Conservation (phyloP, 495 filamentous ascomycete genomes). For the Trichocladium antarcticum region DNA sequence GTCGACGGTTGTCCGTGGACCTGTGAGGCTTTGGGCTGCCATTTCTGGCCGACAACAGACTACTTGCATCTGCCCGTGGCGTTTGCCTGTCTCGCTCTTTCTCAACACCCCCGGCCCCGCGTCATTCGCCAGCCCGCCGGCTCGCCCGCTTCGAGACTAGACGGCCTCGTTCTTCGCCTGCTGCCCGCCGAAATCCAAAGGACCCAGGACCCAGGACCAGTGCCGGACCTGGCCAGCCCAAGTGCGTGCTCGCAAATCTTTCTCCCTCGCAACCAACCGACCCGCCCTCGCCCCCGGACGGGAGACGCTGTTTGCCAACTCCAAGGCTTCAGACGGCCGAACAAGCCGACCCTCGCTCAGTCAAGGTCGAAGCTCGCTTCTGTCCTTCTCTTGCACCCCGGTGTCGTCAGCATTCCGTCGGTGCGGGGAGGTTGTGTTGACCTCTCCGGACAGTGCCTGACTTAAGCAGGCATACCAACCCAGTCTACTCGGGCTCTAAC, state of each 20-base stretch:
- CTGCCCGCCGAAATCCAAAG: slow-evolving; percentile 4
- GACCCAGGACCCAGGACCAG: background rate
- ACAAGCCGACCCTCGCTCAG: slow-evolving; percentile 2
- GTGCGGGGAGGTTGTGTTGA: slow-evolving; percentile 22
- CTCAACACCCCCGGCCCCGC: background rate
- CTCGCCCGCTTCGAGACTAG: background rate
- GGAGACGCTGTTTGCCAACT: background rate
- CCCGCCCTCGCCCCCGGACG: background rate
- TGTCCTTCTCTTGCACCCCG: background rate
- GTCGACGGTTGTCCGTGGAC: slow-evolving; percentile 11
- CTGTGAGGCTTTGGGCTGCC: slow-evolving; percentile 9
- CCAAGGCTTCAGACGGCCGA: background rate
- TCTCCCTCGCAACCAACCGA: background rate
- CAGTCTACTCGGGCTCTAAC: too few species aligned
- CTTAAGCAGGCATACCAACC: slow-evolving; percentile 9
- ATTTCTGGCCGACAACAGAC: slow-evolving; percentile 8
- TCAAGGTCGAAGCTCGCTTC: background rate
- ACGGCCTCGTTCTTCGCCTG: background rate
- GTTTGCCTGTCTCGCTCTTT: slow-evolving; percentile 10
- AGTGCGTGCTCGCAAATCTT: background rate
- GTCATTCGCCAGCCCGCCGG: background rate
- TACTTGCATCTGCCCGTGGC: slow-evolving; percentile 5
- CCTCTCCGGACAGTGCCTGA: slow-evolving; percentile 26
- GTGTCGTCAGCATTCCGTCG: slow-evolving; percentile 7
- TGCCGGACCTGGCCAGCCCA: background rate